Percentiles rank a stretch among this genome's conserved stretches.
These are phyloP conservation scores for Mallotus repandus DNA, from an alignment of 441 rosid genomes.

Conservation along the genomic window DNA sequence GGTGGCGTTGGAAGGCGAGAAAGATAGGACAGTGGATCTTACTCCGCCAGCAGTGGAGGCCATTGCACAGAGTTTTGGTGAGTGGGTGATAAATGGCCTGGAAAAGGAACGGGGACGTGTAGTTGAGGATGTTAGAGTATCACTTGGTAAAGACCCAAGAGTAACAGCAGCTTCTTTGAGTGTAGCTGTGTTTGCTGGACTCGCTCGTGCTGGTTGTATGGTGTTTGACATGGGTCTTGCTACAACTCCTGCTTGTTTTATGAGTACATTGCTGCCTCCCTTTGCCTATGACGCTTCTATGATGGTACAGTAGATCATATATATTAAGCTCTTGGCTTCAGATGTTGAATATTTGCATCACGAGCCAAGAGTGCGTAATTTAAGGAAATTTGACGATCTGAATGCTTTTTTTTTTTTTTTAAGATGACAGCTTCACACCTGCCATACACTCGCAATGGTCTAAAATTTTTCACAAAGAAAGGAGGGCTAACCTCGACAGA, in stretches of 20 bases:
- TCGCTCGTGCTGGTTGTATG: slow-evolving; percentile 76
- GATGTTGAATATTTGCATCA: no score
- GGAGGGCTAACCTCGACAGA: slow-evolving; percentile 84
- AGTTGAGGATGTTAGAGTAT: slow-evolving; percentile 46
- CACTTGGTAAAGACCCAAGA: slow-evolving; percentile 84
- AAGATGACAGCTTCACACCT: slow-evolving; percentile 98
- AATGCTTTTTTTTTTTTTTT: neutral
- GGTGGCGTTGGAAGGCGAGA: slow-evolving; percentile 83
- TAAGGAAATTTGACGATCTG: neutral
- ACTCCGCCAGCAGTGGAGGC: slow-evolving; percentile 86
- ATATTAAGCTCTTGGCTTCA: no score
- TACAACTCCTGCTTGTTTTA: slow-evolving; percentile 94
- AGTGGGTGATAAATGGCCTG: slow-evolving; percentile 61
- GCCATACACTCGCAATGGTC: slow-evolving; percentile 87
- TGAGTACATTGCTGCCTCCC: slow-evolving; percentile 75
- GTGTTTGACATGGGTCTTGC: slow-evolving; percentile 88
- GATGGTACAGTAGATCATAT: slow-evolving; percentile 47
- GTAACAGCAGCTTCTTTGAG: slow-evolving; percentile 61
- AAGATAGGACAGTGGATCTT: slow-evolving; percentile 67
- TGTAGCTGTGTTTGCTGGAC: slow-evolving; percentile 75
- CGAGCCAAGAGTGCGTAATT: no score
- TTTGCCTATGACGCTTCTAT: slow-evolving; percentile 82
- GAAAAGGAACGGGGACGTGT: slow-evolving; percentile 32
- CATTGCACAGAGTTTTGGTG: slow-evolving; percentile 85
- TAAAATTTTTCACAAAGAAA: slow-evolving; percentile 81